A percentile compares a stretch with the other conserved stretches of the same genome.
phyloP scores from a whole-genome alignment of 1,139 yeast species.

The Arxiozyma telluris region DNA sequence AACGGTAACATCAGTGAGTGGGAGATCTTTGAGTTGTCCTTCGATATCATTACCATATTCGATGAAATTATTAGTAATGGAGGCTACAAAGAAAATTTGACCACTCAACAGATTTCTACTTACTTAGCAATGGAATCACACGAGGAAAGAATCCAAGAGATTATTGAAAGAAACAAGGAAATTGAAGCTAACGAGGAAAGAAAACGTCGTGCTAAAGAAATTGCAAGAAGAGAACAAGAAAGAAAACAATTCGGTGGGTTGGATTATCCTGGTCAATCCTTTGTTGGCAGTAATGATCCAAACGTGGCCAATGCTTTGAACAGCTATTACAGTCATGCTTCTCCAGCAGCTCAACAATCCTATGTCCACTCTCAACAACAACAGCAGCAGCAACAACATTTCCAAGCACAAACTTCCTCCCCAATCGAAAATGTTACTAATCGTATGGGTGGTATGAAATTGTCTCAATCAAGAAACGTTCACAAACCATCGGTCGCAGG shows the following conservation, averaged over 20 bases:
- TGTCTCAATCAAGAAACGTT: conserved; percentile 10
- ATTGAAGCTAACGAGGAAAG: conserved; percentile 96
- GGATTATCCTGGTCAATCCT: conserved; percentile 12
- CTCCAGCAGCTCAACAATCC: conserved; percentile 31
- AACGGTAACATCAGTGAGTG: conserved; percentile 48
- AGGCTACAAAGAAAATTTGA: conserved; percentile 77
- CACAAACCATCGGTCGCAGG: conserved; percentile 13
- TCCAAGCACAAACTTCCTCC: background rate
- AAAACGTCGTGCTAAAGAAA: conserved; percentile 90
- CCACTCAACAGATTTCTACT: conserved; percentile 74
- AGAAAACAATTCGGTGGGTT: conserved; percentile 37
- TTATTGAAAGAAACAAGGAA: conserved; percentile 93
- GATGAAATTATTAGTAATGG: conserved; percentile 91
- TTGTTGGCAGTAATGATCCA: conserved; percentile 21
- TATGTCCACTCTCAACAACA: conserved; percentile 1
- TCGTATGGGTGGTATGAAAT: conserved; percentile 17
- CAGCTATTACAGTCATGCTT: conserved; percentile 32
- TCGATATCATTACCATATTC: conserved; percentile 83
- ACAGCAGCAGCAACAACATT: background rate
- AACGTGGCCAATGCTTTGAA: conserved; percentile 29
- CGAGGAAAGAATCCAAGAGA: conserved; percentile 96
- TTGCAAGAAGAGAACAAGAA: conserved; percentile 78
- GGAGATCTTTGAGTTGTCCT: conserved; percentile 76
- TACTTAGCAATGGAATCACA: conserved; percentile 97
- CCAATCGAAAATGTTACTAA: background rate